phyloP scores from a whole-genome alignment of 805 yeast species.

The Myxozyma mucilagina region DNA sequence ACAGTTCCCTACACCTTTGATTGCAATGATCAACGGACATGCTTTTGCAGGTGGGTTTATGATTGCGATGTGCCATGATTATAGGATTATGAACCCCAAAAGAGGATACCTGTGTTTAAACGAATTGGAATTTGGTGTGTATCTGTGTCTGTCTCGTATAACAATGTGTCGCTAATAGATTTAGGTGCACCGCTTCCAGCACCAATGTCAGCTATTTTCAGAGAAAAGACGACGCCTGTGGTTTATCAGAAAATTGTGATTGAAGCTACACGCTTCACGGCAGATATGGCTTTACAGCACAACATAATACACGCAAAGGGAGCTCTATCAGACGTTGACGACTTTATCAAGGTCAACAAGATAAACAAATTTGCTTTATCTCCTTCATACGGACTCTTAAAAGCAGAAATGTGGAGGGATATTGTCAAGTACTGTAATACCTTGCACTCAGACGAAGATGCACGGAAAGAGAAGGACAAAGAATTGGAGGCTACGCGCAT shows the following conservation, averaged over 20 bases:
- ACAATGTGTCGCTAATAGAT: too few relatives aligned
- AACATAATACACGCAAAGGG: conserved; percentile 42
- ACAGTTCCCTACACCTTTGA: conserved; percentile 45
- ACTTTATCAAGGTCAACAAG: conserved; percentile 32
- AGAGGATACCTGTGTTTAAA: conserved; percentile 45
- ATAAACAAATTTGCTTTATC: conserved; percentile 34
- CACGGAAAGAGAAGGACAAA: neutral
- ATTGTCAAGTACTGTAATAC: conserved; percentile 18
- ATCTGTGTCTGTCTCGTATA: neutral
- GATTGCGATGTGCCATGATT: conserved; percentile 44
- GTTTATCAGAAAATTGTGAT: conserved; percentile 38
- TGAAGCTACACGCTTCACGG: conserved; percentile 42
- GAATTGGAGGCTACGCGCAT: conserved; percentile 6
- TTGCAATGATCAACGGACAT: conserved; percentile 45
- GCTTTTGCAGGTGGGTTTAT: conserved; percentile 47
- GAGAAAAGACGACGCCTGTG: conserved; percentile 38
- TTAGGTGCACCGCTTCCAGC: conserved; percentile 42
- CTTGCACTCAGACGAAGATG: conserved; percentile 15
- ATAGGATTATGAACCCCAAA: conserved; percentile 44
- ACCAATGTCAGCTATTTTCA: conserved; percentile 42
- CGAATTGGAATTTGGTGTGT: conserved; percentile 40
- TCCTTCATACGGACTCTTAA: conserved; percentile 38
- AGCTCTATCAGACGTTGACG: conserved; percentile 40
- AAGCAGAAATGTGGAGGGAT: conserved; percentile 32
- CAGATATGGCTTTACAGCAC: conserved; percentile 35